Percentiles rank a stretch among this genome's conserved stretches.
phyloP scores from a whole-genome alignment of 164 flowering plant genomes.

The Akebia trifoliata region DNA sequence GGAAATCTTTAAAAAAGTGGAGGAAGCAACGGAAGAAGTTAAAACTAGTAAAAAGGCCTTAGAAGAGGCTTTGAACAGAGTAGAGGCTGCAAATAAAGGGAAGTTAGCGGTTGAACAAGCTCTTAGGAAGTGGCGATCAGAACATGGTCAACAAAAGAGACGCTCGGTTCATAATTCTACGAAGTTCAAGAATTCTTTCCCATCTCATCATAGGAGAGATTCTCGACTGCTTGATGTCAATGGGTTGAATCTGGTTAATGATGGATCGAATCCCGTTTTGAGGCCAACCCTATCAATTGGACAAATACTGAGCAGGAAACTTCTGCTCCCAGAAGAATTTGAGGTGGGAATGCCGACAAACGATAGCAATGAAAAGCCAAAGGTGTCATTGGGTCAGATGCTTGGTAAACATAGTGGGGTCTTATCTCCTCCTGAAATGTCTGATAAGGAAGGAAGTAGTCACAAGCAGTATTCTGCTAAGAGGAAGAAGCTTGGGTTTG shows the following conservation, averaged over 20 bases:
- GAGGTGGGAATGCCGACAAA: slow-evolving; percentile 28
- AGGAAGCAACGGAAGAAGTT: slow-evolving; percentile 76
- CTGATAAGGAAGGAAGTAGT: slow-evolving; percentile 26
- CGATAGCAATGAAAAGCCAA: slow-evolving; percentile 28
- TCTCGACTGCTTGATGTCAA: slow-evolving; percentile 47
- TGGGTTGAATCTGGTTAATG: slow-evolving; percentile 38
- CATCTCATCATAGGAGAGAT: slow-evolving; percentile 51
- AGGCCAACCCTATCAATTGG: slow-evolving; percentile 81
- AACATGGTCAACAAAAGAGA: slow-evolving; percentile 64
- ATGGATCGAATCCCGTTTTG: slow-evolving; percentile 44
- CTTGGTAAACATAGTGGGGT: slow-evolving; percentile 43
- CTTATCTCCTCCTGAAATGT: slow-evolving; percentile 19
- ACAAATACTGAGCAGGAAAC: slow-evolving; percentile 79
- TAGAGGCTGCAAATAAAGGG: slow-evolving; percentile 69
- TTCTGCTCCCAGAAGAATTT: slow-evolving; percentile 55
- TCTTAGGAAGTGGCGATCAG: slow-evolving; percentile 82
- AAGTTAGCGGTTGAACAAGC: slow-evolving; percentile 85
- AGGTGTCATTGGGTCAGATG: slow-evolving; percentile 81
- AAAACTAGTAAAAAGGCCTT: slow-evolving; percentile 61
- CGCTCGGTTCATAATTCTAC: slow-evolving; percentile 49
- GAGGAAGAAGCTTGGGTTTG: slow-evolving; percentile 74
- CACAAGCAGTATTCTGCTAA: slow-evolving; percentile 48
- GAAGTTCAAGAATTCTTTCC: slow-evolving; percentile 65
- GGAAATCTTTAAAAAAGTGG: slow-evolving; percentile 59
- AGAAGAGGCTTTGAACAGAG: slow-evolving; percentile 70